A percentile compares a stretch with the other conserved stretches of the same genome.
These are phyloP conservation scores for Lentinula edodes DNA, from an alignment of 768 basidiomycete genomes.

Conservation along the genomic window DNA sequence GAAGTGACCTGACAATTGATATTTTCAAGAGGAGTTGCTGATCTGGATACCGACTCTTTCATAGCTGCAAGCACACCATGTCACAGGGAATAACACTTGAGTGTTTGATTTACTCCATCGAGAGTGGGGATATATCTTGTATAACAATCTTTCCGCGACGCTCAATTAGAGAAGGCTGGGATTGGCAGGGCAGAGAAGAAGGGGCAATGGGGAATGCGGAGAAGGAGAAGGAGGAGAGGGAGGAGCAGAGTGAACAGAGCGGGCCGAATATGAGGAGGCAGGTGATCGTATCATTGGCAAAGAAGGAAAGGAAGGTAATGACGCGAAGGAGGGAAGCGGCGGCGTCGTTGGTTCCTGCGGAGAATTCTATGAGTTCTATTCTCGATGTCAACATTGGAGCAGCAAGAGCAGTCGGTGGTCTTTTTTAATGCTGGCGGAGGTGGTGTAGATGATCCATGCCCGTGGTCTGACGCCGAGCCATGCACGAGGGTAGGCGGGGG, in stretches of 20 bases:
- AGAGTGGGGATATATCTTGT: slow-evolving; percentile 59
- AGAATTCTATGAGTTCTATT: slow-evolving; percentile 15
- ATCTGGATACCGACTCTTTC: too few species aligned
- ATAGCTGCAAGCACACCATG: too few species aligned
- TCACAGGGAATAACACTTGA: slow-evolving; percentile 39
- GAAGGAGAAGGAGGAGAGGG: neutral
- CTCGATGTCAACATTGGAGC: neutral
- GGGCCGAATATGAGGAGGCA: neutral
- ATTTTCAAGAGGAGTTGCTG: too few species aligned
- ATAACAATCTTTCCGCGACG: slow-evolving; percentile 48
- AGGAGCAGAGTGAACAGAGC: neutral
- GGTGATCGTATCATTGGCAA: neutral
- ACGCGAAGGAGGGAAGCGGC: slow-evolving; percentile 23
- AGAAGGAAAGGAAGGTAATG: neutral
- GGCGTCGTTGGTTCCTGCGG: slow-evolving; percentile 37
- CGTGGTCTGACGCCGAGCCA: slow-evolving; percentile 3
- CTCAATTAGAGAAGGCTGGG: too few species aligned
- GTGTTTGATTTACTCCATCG: slow-evolving; percentile 49
- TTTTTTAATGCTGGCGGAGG: neutral
- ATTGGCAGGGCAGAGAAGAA: too few species aligned
- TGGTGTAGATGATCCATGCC: neutral
- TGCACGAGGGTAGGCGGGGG: neutral
- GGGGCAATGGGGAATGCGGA: too few species aligned
- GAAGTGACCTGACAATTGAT: too few species aligned
- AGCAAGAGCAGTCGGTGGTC: neutral